Evolutionary conservation across 208 protist genomes (phyloP).

Genomic region (Acanthamoeba comandoni): DNA sequence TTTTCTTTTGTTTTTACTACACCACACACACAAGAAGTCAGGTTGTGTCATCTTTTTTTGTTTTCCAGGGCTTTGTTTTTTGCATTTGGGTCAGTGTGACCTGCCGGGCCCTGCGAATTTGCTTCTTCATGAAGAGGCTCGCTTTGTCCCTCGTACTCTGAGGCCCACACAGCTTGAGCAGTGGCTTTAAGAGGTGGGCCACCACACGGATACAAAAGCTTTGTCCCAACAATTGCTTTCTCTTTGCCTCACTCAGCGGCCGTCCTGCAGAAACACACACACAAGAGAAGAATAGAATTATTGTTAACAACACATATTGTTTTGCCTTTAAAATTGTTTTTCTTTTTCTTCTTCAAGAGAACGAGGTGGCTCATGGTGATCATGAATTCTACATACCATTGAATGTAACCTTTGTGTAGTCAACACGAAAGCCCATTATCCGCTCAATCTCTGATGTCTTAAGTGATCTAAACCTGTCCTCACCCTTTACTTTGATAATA

Average conservation of each 20-base stretch:
- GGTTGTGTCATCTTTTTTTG: too few species aligned
- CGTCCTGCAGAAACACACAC: not conserved
- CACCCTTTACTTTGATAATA: not conserved
- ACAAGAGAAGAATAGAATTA: not conserved
- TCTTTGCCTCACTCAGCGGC: not conserved
- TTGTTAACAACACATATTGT: not conserved
- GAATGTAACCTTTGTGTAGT: not conserved
- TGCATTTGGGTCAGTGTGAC: slow-evolving; percentile 48
- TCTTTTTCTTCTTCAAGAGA: too few species aligned
- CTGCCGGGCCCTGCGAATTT: slow-evolving; percentile 20
- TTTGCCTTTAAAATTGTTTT: too few species aligned
- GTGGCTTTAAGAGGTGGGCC: slow-evolving; percentile 22
- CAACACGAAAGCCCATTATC: slow-evolving; percentile 42
- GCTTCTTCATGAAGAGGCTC: not conserved
- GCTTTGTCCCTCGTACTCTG: not conserved
- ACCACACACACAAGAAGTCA: too few species aligned
- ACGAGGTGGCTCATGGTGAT: too few species aligned
- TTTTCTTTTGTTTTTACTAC: too few species aligned
- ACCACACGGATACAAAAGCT: slow-evolving; percentile 52
- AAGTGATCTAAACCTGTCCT: slow-evolving; percentile 12
- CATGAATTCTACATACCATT: not conserved
- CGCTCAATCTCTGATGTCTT: slow-evolving; percentile 38
- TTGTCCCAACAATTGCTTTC: slow-evolving; percentile 45
- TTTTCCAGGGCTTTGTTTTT: too few species aligned
- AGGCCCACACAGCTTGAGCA: slow-evolving; percentile 15